Conservation (phyloP, 768 basidiomycete species). For the Mrakia frigida region DNA sequence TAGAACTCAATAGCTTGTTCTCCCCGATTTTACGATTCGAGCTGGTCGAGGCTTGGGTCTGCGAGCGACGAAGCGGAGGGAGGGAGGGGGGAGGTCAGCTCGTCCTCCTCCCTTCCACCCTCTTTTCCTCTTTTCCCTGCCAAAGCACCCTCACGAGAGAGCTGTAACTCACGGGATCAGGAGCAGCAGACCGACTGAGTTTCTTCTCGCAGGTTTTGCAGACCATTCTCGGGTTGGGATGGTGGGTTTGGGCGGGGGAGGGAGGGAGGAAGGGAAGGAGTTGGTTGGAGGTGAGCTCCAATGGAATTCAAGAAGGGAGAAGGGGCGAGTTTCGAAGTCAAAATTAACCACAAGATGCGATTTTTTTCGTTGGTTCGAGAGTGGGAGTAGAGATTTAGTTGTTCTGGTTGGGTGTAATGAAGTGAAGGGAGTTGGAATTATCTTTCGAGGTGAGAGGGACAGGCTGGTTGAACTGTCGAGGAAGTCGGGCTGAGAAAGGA, state of each 20-base stretch:
- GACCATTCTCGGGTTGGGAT: conserved; percentile 38
- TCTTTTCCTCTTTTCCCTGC: too few relatives aligned
- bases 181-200: conserved; percentile 36
- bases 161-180: conserved; percentile 37
- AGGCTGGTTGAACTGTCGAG: too few relatives aligned
- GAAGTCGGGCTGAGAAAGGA: too few relatives aligned
- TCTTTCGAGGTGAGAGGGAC: too few relatives aligned
- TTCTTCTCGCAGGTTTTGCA: conserved; percentile 46
- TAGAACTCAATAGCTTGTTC: conserved; percentile 43
- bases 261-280: not conserved
- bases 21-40: conserved; percentile 44
- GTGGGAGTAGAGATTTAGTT: too few relatives aligned
- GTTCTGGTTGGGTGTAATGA: too few relatives aligned
- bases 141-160: conserved; percentile 18
- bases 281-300: not conserved
- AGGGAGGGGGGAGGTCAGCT: not conserved
- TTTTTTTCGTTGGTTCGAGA: too few relatives aligned
- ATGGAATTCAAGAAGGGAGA: too few relatives aligned
- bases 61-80: not conserved
- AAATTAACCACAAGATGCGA: too few relatives aligned
- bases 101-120: not conserved
- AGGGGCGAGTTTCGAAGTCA: too few relatives aligned
- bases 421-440: too few relatives aligned
- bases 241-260: too few relatives aligned
- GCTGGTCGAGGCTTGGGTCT: conserved; percentile 39